A percentile compares a stretch with the other conserved stretches of the same genome.
phyloP scores from a whole-genome alignment of 148 eudicot species.

The Camellia sinensis region DNA sequence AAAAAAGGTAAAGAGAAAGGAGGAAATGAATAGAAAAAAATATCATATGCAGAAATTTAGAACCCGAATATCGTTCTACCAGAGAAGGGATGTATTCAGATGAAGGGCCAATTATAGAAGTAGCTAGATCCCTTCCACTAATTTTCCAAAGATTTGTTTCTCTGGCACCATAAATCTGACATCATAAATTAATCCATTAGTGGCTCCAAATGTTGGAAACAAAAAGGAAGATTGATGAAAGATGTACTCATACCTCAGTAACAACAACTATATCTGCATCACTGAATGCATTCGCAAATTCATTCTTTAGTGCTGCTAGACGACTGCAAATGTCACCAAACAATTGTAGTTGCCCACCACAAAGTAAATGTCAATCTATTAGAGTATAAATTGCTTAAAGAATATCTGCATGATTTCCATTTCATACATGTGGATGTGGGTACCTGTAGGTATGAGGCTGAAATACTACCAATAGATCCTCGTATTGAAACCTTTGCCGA shows the following conservation, averaged over 20 bases:
- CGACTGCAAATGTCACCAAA: constrained; percentile 12
- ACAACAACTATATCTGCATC: constrained; percentile 10
- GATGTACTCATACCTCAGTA: constrained; percentile 3
- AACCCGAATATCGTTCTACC: neutral
- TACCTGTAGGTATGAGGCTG: constrained; percentile 24
- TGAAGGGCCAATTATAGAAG: neutral
- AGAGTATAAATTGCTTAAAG: neutral
- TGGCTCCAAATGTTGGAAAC: neutral
- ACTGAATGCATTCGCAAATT: constrained; percentile 14
- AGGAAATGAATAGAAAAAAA: neutral
- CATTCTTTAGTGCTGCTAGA: constrained; percentile 12
- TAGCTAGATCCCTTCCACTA: constrained; percentile 14
- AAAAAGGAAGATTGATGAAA: neutral
- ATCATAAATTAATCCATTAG: neutral
- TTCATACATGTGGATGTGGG: neutral
- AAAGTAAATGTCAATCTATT: neutral
- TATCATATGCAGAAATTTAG: neutral
- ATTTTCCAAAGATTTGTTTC: constrained; percentile 15
- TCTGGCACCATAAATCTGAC: constrained; percentile 15
- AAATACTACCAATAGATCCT: constrained; percentile 16
- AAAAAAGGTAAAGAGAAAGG: too few species aligned
- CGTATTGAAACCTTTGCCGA: constrained; percentile 6
- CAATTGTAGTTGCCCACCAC: neutral
- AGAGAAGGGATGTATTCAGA: too few species aligned
- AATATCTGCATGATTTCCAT: neutral